Base-by-base conservation (phyloP, 257 asterid genomes). In the Penstemon eatonii region DNA sequence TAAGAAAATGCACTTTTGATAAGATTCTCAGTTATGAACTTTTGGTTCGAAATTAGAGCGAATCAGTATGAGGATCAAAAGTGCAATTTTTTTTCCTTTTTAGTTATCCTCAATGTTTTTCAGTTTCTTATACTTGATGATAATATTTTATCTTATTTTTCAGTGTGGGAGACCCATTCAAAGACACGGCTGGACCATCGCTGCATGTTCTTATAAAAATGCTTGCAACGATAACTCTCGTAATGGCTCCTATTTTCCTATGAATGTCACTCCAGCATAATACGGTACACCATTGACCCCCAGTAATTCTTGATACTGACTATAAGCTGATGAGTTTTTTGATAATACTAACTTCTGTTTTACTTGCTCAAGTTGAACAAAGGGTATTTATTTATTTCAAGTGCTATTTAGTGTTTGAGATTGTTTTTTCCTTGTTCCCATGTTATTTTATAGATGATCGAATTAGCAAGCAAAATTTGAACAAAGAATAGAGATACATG, bases 131-230 rank as follows among this genome's bases (percentile, higher is more conserved):
- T 7, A n/a, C 38, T 5, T 6, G 63, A n/a, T 68, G 3, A n/a
- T n/a, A 7, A 25, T 25, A 25, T 25, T 38, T 13, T 4, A 5
- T 9, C 37, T 50, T 9, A 5, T 58, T 11, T 61, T 78, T 80
- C 86, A 94, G 99, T 44, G 99, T 94, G 61, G 99, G 99, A 52
- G 99, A 94, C 55, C 99, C 99, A 44, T 94, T 94, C 78, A 94
- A 94, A 70, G 99, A 94, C 83, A 94, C 99, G 7, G 99, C 99
- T 2, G 99, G 99, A 37, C 99, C 99, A 63, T 94, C 99, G 13
- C 71, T 94, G 65, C 99, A 94, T 65, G 99, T 94, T 36, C 96
- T 94, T 38, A 94, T 94, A 69, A 94, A 94, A 75, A 87, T 94
- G 99, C 86, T 94, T 78, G 97, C 99, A 45, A 94, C 99, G 6